Conservation (phyloP, 805 yeast genomes). For the Saturnispora saitoi region DNA sequence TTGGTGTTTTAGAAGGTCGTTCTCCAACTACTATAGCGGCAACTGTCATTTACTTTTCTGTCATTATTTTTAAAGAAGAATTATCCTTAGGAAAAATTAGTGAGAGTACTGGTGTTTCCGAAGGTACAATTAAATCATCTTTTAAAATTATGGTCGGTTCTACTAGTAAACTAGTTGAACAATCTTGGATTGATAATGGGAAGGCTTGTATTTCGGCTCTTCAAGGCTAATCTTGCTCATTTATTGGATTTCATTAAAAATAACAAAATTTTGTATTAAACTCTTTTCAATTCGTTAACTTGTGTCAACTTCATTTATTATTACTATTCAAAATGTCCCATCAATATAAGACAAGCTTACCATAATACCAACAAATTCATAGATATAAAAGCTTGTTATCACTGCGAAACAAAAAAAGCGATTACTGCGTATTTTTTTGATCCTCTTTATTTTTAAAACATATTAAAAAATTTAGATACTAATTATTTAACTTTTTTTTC, state of each 20-base stretch:
- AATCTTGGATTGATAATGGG: constrained; percentile 64
- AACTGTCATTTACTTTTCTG: constrained; percentile 91
- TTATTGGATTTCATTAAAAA: neutral
- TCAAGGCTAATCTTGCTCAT: neutral
- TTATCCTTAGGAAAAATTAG: constrained; percentile 74
- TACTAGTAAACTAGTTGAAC: constrained; percentile 63
- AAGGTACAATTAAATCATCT: constrained; percentile 91
- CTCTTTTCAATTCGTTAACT: neutral
- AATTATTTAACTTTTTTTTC: neutral
- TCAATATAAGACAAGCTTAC: neutral
- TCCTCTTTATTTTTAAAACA: neutral
- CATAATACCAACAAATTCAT: neutral
- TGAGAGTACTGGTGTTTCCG: constrained; percentile 91
- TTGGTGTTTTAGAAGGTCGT: constrained; percentile 91
- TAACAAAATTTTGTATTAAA: neutral
- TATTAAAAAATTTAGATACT: neutral
- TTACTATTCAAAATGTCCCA: neutral
- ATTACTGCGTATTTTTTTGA: neutral
- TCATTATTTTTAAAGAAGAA: constrained; percentile 74
- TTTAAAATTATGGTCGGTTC: constrained; percentile 77
- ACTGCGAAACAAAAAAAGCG: neutral
- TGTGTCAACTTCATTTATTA: constrained; percentile 1
- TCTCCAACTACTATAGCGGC: constrained; percentile 98
- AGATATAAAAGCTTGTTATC: too few relatives aligned
- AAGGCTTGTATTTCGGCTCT: constrained; percentile 34